Conservation (phyloP, 2,329 filamentous ascomycete species). For the Didymella arachidicola region DNA sequence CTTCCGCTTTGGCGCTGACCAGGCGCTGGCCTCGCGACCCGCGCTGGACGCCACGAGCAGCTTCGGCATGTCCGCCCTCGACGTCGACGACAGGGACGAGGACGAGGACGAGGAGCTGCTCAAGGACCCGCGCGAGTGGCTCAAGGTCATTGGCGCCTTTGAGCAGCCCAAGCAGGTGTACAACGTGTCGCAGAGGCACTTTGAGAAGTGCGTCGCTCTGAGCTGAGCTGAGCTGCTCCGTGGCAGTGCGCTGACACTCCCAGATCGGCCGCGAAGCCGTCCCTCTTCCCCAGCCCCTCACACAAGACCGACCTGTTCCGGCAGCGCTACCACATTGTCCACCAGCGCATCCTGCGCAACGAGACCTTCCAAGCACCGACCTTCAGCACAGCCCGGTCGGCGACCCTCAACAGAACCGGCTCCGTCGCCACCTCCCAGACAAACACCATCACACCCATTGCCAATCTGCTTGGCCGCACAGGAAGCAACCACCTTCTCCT, state of each 20-base stretch:
- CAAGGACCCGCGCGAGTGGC: conserved; percentile 79
- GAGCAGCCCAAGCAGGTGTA: conserved; percentile 83
- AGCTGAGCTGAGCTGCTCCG: no score
- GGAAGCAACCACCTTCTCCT: conserved; percentile 86
- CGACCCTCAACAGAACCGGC: conserved; percentile 64
- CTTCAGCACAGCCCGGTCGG: conserved; percentile 66
- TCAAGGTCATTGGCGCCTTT: conserved; percentile 83
- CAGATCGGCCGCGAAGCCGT: conserved; percentile 52
- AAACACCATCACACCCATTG: conserved; percentile 88
- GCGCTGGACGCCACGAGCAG: conserved; percentile 68
- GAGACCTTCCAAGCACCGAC: conserved; percentile 88
- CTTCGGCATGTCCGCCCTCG: conserved; percentile 63
- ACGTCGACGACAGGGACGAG: conserved; percentile 61
- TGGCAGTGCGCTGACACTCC: conserved; percentile 22
- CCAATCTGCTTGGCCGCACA: conserved; percentile 77
- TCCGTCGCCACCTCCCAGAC: conserved; percentile 62
- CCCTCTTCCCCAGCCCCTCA: conserved; percentile 72
- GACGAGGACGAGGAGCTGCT: conserved; percentile 61
- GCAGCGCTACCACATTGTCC: conserved; percentile 89
- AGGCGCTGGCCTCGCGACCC: conserved; percentile 40
- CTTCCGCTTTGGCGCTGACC: conserved; percentile 64
- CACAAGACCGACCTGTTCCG: conserved; percentile 88
- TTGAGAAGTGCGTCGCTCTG: conserved; percentile 69
- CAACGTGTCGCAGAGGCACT: conserved; percentile 85
- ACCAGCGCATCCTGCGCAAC: conserved; percentile 90